Percentiles rank a stretch among this genome's conserved stretches.
These are phyloP conservation scores for Dioszegia crocea DNA, from an alignment of 768 basidiomycete species.

Conservation along the genomic window DNA sequence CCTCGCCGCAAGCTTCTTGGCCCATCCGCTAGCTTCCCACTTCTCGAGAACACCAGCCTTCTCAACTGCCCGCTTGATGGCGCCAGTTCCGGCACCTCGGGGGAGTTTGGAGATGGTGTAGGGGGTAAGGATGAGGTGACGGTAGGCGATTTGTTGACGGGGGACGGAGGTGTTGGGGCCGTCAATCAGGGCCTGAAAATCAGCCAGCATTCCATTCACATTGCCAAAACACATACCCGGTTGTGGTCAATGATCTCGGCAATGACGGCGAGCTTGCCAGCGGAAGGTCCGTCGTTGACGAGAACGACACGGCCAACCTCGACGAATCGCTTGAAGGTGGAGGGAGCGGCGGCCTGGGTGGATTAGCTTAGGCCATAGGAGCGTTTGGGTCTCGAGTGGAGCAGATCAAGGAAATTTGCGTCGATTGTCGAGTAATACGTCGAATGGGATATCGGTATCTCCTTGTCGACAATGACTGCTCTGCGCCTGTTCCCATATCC, in stretches of 20 bases:
- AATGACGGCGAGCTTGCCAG: constrained; percentile 89
- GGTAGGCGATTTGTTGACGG: constrained; percentile 86
- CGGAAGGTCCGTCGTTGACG: constrained; percentile 77
- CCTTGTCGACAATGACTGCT: too few species aligned
- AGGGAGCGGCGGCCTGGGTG: constrained; percentile 25
- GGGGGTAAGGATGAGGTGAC: constrained; percentile 85
- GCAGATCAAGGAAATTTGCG: neutral
- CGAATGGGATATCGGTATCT: too few species aligned
- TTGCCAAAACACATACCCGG: constrained; percentile 60
- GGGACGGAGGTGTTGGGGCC: constrained; percentile 87
- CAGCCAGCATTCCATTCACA: neutral
- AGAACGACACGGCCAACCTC: constrained; percentile 98
- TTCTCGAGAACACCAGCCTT: constrained; percentile 76
- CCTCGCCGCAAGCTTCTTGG: constrained; percentile 72
- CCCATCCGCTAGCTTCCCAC: constrained; percentile 87
- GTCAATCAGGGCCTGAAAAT: constrained; percentile 80
- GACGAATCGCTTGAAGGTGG: constrained; percentile 84
- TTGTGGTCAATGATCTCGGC: constrained; percentile 99
- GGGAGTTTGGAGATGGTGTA: constrained; percentile 76
- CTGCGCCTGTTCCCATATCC: too few species aligned
- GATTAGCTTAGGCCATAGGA: neutral
- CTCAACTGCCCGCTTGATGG: constrained; percentile 79
- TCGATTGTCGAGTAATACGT: neutral
- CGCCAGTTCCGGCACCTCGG: constrained; percentile 75
- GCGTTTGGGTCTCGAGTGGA: neutral